These are phyloP conservation scores for Malassezia japonica DNA, from an alignment of 1,284 basidiomycete species.

Conservation along the genomic window DNA sequence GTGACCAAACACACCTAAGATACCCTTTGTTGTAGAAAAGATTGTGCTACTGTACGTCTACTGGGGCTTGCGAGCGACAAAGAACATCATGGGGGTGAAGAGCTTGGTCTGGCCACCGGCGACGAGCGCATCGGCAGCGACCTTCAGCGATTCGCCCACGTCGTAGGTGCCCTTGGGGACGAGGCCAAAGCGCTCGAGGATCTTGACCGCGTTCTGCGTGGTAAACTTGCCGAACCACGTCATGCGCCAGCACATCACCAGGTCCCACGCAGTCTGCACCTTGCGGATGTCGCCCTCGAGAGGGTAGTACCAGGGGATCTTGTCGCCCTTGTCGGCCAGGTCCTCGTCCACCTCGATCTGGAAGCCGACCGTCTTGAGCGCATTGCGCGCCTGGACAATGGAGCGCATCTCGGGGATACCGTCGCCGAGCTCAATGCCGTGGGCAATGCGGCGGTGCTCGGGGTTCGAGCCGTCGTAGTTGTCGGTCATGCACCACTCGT, in stretches of 20 bases:
- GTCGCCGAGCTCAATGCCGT: constrained; percentile 68
- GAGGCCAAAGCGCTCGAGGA: constrained; percentile 68
- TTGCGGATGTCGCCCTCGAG: constrained; percentile 84
- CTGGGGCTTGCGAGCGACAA: constrained; percentile 21
- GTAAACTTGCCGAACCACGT: constrained; percentile 76
- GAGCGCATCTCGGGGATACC: constrained; percentile 96
- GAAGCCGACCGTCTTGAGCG: constrained; percentile 77
- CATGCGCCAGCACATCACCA: constrained; percentile 65
- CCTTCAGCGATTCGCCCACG: constrained; percentile 78
- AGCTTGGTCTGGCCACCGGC: constrained; percentile 79
- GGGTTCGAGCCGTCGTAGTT: constrained; percentile 77
- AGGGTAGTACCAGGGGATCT: constrained; percentile 88
- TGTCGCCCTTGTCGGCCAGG: constrained; percentile 71
- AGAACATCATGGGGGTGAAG: constrained; percentile 47
- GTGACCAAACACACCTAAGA: constrained; percentile 27
- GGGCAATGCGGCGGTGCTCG: constrained; percentile 80
- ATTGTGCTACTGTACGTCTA: neutral
- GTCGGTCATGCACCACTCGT: constrained; percentile 99
- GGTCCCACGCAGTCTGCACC: constrained; percentile 88
- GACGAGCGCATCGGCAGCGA: constrained; percentile 70
- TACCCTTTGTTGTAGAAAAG: too few relatives aligned
- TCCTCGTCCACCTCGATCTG: constrained; percentile 85
- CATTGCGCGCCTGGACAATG: constrained; percentile 63
- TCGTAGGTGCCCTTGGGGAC: constrained; percentile 87
- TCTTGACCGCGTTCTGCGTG: constrained; percentile 69